phyloP scores from a whole-genome alignment of 805 yeast species.

The Ogataea naganishii region DNA sequence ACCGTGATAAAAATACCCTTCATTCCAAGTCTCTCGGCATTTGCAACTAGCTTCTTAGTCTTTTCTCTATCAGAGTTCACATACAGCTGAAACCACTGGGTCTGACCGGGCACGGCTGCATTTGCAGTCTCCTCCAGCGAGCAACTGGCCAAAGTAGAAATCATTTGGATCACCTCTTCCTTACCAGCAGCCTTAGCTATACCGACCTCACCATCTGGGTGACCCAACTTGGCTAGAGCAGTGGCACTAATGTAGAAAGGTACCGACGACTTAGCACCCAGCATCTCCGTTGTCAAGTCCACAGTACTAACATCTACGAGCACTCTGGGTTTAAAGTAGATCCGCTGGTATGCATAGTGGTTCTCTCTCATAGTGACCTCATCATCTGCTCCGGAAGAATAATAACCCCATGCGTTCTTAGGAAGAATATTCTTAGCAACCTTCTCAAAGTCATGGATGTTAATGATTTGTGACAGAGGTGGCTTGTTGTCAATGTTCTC shows the following conservation, averaged over 20 bases:
- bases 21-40: conserved; percentile 67
- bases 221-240: conserved; percentile 86
- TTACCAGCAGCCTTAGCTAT: conserved; percentile 76
- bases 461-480: conserved; percentile 58
- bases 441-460: conserved; percentile 79
- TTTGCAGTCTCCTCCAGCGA: conserved; percentile 79
- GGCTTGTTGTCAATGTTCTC: conserved; percentile 49
- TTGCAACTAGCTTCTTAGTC: conserved; percentile 51
- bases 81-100: conserved; percentile 85
- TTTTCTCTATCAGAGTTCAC: conserved; percentile 70
- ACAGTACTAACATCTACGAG: conserved; percentile 73
- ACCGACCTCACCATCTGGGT: conserved; percentile 86
- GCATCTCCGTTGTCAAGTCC: conserved; percentile 62
- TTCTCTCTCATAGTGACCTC: conserved; percentile 86
- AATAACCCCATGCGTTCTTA: conserved; percentile 85
- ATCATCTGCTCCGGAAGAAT: conserved; percentile 87
- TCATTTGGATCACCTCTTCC: conserved; percentile 76
- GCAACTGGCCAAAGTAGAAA: conserved; percentile 85
- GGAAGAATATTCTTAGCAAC: conserved; percentile 76
- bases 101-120: conserved; percentile 55
- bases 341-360: conserved; percentile 80
- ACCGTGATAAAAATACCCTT: conserved; percentile 84
- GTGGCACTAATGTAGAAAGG: conserved; percentile 92
- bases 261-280: conserved; percentile 59
- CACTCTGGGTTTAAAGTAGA: conserved; percentile 79